phyloP scores from a whole-genome alignment of 129 eudicot genomes.

The Rutidosis leptorrhynchoides region DNA sequence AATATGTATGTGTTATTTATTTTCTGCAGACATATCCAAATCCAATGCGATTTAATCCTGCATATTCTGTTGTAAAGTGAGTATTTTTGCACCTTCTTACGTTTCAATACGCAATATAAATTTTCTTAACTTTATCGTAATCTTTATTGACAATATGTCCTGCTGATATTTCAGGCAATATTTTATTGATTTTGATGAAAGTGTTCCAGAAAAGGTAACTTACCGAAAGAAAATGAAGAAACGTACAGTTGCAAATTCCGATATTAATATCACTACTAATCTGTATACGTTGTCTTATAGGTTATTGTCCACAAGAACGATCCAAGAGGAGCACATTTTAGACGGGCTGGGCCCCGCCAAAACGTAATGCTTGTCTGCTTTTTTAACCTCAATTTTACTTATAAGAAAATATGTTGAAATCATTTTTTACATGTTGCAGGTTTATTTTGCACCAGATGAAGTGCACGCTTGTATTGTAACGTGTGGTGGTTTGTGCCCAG shows the following conservation, averaged over 20 bases:
- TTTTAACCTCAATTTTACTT: neutral
- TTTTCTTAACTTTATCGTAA: neutral
- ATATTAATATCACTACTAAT: neutral
- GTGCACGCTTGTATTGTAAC: slow-evolving; percentile 86
- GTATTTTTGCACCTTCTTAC: slow-evolving; percentile 29
- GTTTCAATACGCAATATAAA: slow-evolving; percentile 8
- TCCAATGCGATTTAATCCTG: slow-evolving; percentile 82
- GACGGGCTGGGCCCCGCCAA: slow-evolving; percentile 94
- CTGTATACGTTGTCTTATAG: slow-evolving; percentile 36
- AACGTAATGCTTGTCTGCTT: slow-evolving; percentile 32
- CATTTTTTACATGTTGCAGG: slow-evolving; percentile 42
- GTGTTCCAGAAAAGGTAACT: slow-evolving; percentile 74
- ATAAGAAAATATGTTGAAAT: too few relatives aligned
- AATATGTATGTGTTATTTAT: neutral
- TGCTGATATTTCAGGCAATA: slow-evolving; percentile 76
- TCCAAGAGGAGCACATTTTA: slow-evolving; percentile 83
- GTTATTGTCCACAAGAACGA: slow-evolving; percentile 65
- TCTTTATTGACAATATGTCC: slow-evolving; percentile 17
- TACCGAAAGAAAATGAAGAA: neutral
- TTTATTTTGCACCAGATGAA: slow-evolving; percentile 68
- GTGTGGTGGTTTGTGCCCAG: slow-evolving; percentile 95
- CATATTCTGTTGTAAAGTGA: slow-evolving; percentile 90
- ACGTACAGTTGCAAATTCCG: slow-evolving; percentile 4
- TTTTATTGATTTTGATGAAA: slow-evolving; percentile 73
- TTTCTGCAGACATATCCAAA: slow-evolving; percentile 70